Percentiles rank a stretch among this genome's conserved stretches.
Evolutionary conservation across 2,329 filamentous ascomycete species (phyloP).

Genomic region (Geosmithia putterillii): DNA sequence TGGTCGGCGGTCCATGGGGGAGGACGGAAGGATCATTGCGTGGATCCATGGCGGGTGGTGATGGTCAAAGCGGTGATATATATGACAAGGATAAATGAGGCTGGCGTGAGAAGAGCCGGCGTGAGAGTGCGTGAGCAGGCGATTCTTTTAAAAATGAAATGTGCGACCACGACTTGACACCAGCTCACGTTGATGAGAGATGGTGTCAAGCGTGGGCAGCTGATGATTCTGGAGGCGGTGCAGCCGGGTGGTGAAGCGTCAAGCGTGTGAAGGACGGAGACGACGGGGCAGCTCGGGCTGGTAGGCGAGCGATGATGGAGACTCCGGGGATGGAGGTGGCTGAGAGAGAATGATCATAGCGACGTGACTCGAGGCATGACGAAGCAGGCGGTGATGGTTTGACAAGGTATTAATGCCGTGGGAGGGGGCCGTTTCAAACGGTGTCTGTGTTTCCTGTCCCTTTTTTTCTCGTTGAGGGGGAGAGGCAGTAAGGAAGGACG

Average conservation of each 20-base stretch:
- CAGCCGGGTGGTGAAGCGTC: background rate
- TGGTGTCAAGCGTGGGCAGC: background rate
- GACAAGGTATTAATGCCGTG: background rate
- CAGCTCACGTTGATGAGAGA: background rate
- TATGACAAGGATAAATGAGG: background rate
- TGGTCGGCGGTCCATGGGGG: conserved; percentile 20
- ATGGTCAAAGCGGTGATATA: background rate
- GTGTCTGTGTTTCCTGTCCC: background rate
- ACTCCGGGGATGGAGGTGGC: background rate
- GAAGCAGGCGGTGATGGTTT: background rate
- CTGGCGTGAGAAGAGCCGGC: background rate
- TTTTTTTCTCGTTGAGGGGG: background rate
- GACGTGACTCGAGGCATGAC: background rate
- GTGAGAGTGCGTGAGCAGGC: too few species aligned
- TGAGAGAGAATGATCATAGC: background rate
- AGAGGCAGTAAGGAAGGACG: background rate
- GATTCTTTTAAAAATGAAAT: background rate
- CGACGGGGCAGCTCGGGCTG: background rate
- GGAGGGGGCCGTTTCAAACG: background rate
- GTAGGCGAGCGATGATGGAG: background rate
- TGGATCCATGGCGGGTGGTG: conserved; percentile 2
- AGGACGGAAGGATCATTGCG: background rate
- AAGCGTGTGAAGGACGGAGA: background rate
- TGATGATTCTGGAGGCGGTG: background rate
- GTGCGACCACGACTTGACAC: background rate